A percentile compares a stretch with the other conserved stretches of the same genome.
phyloP scores from a whole-genome alignment of 2,329 filamentous ascomycete genomes.

The Polychaeton citri region DNA sequence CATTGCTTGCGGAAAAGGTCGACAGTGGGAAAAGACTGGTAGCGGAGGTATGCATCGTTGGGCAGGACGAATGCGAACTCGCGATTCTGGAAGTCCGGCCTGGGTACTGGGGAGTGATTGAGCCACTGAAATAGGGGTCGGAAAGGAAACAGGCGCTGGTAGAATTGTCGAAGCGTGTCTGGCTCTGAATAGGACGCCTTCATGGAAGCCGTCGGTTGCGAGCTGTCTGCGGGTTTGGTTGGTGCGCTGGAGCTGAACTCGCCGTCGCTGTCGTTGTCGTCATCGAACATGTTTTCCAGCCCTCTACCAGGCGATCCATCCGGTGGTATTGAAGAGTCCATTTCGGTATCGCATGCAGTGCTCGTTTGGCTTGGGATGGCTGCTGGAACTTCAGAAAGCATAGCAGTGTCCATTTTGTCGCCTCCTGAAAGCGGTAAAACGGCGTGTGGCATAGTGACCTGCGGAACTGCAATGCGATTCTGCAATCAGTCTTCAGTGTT shows the following conservation, averaged over 20 bases:
- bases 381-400: neutral
- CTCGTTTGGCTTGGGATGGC: too few species aligned
- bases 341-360: too few species aligned
- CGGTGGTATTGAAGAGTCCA: too few species aligned
- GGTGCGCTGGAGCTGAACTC: slow-evolving; percentile 45
- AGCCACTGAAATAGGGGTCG: slow-evolving; percentile 94
- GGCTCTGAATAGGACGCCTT: slow-evolving; percentile 46
- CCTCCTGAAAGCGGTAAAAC: slow-evolving; percentile 22
- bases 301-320: slow-evolving; percentile 24
- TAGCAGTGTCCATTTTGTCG: slow-evolving; percentile 1
- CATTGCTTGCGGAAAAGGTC: slow-evolving; percentile 82
- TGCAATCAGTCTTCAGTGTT: neutral
- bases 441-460: slow-evolving; percentile 31
- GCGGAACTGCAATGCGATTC: neutral
- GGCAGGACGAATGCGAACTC: slow-evolving; percentile 95
- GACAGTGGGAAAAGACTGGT: slow-evolving; percentile 62
- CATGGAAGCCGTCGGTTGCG: slow-evolving; percentile 15
- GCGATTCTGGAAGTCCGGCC: slow-evolving; percentile 78
- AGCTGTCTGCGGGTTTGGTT: slow-evolving; percentile 29
- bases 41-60: slow-evolving; percentile 83
- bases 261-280: slow-evolving; percentile 42
- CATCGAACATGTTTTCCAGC: slow-evolving; percentile 48
- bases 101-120: slow-evolving; percentile 78
- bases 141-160: slow-evolving; percentile 91
- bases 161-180: slow-evolving; percentile 83